Evolutionary conservation across 306 rosid species (phyloP), one percentile per base, ranked within the genome.

Genomic region (Prinsepia uniflora): DNA sequence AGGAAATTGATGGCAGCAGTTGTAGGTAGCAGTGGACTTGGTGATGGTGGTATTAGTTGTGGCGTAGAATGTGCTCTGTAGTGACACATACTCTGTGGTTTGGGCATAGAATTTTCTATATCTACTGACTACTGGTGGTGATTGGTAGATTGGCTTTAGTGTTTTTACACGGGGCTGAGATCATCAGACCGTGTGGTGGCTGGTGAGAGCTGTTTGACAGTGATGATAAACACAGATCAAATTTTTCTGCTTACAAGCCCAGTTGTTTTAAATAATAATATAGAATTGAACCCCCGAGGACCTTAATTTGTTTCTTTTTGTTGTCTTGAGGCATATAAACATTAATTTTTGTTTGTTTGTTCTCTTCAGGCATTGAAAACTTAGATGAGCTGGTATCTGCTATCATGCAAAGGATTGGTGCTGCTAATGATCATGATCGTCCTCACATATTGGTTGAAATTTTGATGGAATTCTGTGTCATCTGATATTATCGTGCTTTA

Each of bases 371-470:
- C 63, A 55, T 80, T 0, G 99, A 94, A 80, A 81, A 69, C 73
- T 68, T 89, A 73, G 89, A 85, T 40, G 97, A 87, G 78, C 85
- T 94, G 70, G 78, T 91, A 54, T 87, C 96, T 36, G 70, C 84
- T 36, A 77, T 89, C 65, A 77, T 82, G 87, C 83, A 86, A 89
- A 89, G 99, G 82, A 55, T 84, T 67, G 84, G 77, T 68, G 62
- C 79, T 67, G 75, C 72, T 58, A 52, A 71, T 30, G 76, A 76
- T 66, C 75, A 73, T 52, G 82, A 75, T 63, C 84, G 72, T 52
- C 99, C 97, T 69, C 77, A 69, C 46, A 79, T 94, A 75, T 79
- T 94, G 92, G 99, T 94, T 53, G 72, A 53, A 81, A 49, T 59
- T 76, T 74, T 7, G 44, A 66, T 57, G 76, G 72, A 15, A 48